Conservation (phyloP, 2,329 filamentous ascomycete genomes). For the Curvularia sp. region DNA sequence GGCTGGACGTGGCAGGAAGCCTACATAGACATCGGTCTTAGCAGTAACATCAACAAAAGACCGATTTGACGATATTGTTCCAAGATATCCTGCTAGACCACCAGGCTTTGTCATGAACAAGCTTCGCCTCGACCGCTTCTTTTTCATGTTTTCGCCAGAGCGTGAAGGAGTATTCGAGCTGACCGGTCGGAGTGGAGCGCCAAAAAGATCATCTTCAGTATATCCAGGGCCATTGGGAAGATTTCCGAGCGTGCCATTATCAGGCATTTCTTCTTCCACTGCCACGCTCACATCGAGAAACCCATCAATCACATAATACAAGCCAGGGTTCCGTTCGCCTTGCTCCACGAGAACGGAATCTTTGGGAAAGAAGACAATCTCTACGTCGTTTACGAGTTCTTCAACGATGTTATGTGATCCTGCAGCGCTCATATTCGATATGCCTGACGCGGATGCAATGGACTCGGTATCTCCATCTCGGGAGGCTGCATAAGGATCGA, state of each 20-base stretch:
- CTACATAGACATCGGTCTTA: conserved; percentile 98
- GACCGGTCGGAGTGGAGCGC: conserved; percentile 35
- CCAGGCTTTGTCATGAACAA: conserved; percentile 94
- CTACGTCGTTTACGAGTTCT: conserved; percentile 88
- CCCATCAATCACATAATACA: conserved; percentile 98
- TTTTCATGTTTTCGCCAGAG: conserved; percentile 45
- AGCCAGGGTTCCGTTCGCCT: conserved; percentile 91
- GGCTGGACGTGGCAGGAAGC: conserved; percentile 84
- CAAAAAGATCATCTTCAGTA: conserved; percentile 48
- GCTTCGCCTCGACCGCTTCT: conserved; percentile 68
- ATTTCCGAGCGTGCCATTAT: conserved; percentile 55
- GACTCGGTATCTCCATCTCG: conserved; percentile 88
- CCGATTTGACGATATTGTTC: conserved; percentile 90
- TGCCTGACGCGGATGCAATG: conserved; percentile 62
- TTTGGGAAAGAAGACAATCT: conserved; percentile 97
- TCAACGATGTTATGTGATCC: conserved; percentile 72
- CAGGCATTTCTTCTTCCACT: conserved; percentile 65
- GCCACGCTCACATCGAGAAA: conserved; percentile 95
- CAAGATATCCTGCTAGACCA: conserved; percentile 90
- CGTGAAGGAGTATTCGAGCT: conserved; percentile 35
- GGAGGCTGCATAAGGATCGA: conserved; percentile 80
- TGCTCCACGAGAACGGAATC: conserved; percentile 94
- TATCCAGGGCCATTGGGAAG: conserved; percentile 44
- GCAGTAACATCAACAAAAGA: conserved; percentile 97
- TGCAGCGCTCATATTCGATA: conserved; percentile 60